Conservation (phyloP, 2,329 filamentous ascomycete genomes). For the Teratosphaeria zuluensis region DNA sequence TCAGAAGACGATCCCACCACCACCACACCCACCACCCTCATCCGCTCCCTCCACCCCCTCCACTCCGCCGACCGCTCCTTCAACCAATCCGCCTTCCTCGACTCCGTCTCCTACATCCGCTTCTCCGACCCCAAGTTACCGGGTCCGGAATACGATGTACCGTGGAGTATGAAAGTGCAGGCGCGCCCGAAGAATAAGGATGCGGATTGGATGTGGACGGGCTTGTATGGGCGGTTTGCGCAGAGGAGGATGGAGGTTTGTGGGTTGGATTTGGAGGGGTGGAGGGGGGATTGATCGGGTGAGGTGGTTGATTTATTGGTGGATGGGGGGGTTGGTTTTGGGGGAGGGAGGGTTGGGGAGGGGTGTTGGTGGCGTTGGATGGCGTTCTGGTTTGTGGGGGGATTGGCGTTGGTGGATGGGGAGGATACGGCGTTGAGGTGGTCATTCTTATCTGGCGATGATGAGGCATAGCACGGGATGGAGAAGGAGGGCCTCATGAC, state of each 20-base stretch:
- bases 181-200: conserved; percentile 37
- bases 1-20: not conserved
- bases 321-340: not conserved
- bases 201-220: conserved; percentile 40
- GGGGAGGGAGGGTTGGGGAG: too few relatives aligned
- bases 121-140: conserved; percentile 39
- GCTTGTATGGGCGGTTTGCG: conserved; percentile 40
- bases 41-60: conserved; percentile 22
- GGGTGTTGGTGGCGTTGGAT: too few relatives aligned
- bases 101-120: conserved; percentile 36
- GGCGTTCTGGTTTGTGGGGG: too few relatives aligned
- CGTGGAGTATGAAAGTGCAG: conserved; percentile 30
- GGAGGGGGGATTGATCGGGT: conserved; percentile 10
- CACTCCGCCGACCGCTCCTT: conserved; percentile 26
- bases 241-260: conserved; percentile 43
- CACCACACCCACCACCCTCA: conserved; percentile 15
- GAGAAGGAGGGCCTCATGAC: too few relatives aligned
- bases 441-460: too few relatives aligned
- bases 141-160: conserved; percentile 42
- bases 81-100: conserved; percentile 36
- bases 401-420: too few relatives aligned
- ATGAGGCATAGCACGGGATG: too few relatives aligned
- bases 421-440: too few relatives aligned
- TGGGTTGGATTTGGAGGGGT: conserved; percentile 41
- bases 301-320: not conserved